A percentile compares a stretch with the other conserved stretches of the same genome.
phyloP scores from a whole-genome alignment of 139 green algal genomes.

The Nannochloris sp. region DNA sequence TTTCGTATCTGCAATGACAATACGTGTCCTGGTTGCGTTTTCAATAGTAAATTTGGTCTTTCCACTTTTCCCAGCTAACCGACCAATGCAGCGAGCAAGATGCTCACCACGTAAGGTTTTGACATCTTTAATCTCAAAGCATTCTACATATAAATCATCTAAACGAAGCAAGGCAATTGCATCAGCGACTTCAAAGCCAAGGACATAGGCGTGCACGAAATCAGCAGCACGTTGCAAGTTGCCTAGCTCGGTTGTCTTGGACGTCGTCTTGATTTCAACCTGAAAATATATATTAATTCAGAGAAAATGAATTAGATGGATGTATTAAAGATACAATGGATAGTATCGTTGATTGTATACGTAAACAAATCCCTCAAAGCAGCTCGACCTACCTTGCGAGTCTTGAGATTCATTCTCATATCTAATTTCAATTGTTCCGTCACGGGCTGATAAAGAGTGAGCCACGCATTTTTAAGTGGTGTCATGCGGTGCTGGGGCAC shows the following conservation, averaged over 20 bases:
- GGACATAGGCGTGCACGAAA: slow-evolving; percentile 94
- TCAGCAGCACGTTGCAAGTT: slow-evolving; percentile 94
- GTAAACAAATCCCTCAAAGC: not conserved
- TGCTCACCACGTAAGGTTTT: slow-evolving; percentile 97
- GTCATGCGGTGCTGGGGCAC: slow-evolving; percentile 93
- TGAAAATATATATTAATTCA: slow-evolving; percentile 36
- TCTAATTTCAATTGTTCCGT: slow-evolving; percentile 97
- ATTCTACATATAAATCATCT: slow-evolving; percentile 98
- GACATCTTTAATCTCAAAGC: slow-evolving; percentile 98
- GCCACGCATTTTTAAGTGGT: slow-evolving; percentile 92
- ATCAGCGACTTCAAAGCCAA: slow-evolving; percentile 78
- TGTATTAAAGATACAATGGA: too few species aligned
- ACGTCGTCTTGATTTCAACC: slow-evolving; percentile 96
- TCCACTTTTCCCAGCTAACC: slow-evolving; percentile 89
- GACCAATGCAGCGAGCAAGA: slow-evolving; percentile 88
- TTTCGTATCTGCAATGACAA: slow-evolving; percentile 93
- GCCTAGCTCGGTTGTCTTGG: slow-evolving; percentile 65
- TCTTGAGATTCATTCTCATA: slow-evolving; percentile 99
- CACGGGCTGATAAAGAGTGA: slow-evolving; percentile 93
- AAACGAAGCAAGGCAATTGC: slow-evolving; percentile 93
- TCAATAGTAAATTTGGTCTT: slow-evolving; percentile 99
- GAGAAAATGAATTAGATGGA: too few species aligned
- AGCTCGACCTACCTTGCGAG: slow-evolving; percentile 85
- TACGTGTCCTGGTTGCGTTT: slow-evolving; percentile 92
- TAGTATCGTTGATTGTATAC: not conserved